A percentile compares a stretch with the other conserved stretches of the same genome.
phyloP scores from a whole-genome alignment of 2,329 filamentous ascomycete species.

The Davidsoniella australis region DNA sequence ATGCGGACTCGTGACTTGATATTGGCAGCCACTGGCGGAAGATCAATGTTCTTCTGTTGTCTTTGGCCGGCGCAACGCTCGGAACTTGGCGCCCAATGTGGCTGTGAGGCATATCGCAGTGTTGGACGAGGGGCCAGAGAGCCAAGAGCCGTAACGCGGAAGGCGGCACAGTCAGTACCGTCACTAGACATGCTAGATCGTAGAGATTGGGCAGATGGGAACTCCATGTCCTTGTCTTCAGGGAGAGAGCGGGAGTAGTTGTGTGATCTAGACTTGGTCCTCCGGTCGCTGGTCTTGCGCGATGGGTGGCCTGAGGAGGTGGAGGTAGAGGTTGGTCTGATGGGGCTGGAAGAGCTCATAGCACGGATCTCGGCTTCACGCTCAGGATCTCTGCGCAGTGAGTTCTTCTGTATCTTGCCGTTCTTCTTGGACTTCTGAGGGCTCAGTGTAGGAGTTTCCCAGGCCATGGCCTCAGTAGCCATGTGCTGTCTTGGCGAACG shows the following conservation, averaged over 20 bases:
- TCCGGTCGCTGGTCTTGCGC: constrained; percentile 32
- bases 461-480: background rate
- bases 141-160: constrained; percentile 63
- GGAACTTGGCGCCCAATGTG: constrained; percentile 35
- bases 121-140: constrained; percentile 75
- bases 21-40: constrained; percentile 42
- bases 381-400: constrained; percentile 35
- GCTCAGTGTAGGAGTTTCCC: constrained; percentile 9
- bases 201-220: constrained; percentile 56
- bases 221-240: constrained; percentile 32
- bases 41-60: constrained; percentile 29
- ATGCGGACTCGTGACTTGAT: constrained; percentile 46
- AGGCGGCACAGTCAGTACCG: constrained; percentile 54
- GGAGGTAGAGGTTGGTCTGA: constrained; percentile 41
- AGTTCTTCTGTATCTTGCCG: constrained; percentile 4
- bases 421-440: constrained; percentile 7
- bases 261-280: constrained; percentile 35
- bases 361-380: constrained; percentile 79
- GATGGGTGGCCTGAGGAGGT: constrained; percentile 40
- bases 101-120: constrained; percentile 53
- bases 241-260: constrained; percentile 43
- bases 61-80: constrained; percentile 29
- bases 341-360: constrained; percentile 48
- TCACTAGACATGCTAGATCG: constrained; percentile 60
- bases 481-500: constrained; percentile 11